Evolutionary conservation across 768 basidiomycete genomes (phyloP).

Genomic region (Kwoniella pini): DNA sequence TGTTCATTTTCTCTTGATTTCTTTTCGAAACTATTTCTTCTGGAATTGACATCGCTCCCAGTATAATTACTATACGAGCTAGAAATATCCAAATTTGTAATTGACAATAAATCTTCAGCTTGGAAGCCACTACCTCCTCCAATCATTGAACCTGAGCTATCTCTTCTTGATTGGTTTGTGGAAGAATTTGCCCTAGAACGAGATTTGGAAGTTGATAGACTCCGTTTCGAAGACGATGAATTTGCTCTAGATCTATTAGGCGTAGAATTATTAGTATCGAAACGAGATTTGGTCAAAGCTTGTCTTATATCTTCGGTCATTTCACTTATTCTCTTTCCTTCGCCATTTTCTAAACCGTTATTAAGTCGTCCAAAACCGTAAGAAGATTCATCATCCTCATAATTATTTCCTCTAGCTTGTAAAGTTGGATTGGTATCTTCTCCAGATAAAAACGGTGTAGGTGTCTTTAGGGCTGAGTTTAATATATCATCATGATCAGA

Average conservation of each 20-base stretch:
- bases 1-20: constrained; percentile 6
- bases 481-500: constrained; percentile 18
- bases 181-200: constrained; percentile 20
- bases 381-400: constrained; percentile 39
- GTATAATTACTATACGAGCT: background rate
- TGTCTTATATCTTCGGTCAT: constrained; percentile 42
- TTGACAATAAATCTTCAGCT: constrained; percentile 16
- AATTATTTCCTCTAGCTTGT: constrained; percentile 29
- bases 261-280: constrained; percentile 9
- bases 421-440: constrained; percentile 46
- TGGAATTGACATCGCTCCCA: constrained; percentile 22
- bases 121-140: background rate
- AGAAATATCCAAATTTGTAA: constrained; percentile 21
- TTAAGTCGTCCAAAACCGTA: constrained; percentile 39
- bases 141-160: constrained; percentile 4
- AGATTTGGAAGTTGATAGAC: background rate
- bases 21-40: constrained; percentile 20
- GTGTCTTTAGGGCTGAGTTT: constrained; percentile 29
- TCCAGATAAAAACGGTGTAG: constrained; percentile 18
- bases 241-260: constrained; percentile 22
- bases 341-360: constrained; percentile 18
- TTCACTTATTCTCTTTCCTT: constrained; percentile 23
- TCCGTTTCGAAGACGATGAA: constrained; percentile 2
- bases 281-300: constrained; percentile 28
- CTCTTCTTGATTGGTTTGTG: constrained; percentile 3